Conservation (phyloP, 176 grass and related monocot genomes). For the Carex littledalei region DNA sequence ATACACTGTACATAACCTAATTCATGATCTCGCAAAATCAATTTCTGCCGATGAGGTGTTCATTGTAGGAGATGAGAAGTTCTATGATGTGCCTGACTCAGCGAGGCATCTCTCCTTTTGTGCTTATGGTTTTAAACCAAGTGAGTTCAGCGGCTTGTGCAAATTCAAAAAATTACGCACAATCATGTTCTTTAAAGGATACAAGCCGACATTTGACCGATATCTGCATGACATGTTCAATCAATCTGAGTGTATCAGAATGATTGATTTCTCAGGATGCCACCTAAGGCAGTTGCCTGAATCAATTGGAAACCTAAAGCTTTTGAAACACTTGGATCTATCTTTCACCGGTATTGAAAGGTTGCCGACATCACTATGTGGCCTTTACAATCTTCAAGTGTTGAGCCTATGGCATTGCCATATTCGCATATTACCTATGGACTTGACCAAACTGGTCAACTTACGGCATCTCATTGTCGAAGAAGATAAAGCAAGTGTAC, state of each 20-base stretch:
- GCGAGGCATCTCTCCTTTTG: conserved; percentile 18
- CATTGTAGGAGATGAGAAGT: neutral
- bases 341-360: conserved; percentile 5
- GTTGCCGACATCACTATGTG: conserved; percentile 18
- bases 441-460: conserved; percentile 21
- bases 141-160: neutral
- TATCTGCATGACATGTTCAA: neutral
- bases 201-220: neutral
- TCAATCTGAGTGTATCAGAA: conserved; percentile 8
- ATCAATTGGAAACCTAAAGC: conserved; percentile 24
- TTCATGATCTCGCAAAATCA: conserved; percentile 22
- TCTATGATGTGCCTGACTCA: neutral
- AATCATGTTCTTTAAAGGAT: neutral
- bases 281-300: conserved; percentile 1
- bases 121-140: neutral
- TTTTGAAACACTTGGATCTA: conserved; percentile 21
- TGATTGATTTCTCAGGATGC: neutral
- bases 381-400: conserved; percentile 27
- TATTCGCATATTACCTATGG: neutral
- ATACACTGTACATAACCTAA: conserved; percentile 11
- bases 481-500: neutral
- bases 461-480: neutral
- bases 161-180: conserved; percentile 12
- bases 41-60: conserved; percentile 6
- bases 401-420: neutral